Evolutionary conservation across 2,329 filamentous ascomycete species (phyloP).

Genomic region (Penicillium sp.): DNA sequence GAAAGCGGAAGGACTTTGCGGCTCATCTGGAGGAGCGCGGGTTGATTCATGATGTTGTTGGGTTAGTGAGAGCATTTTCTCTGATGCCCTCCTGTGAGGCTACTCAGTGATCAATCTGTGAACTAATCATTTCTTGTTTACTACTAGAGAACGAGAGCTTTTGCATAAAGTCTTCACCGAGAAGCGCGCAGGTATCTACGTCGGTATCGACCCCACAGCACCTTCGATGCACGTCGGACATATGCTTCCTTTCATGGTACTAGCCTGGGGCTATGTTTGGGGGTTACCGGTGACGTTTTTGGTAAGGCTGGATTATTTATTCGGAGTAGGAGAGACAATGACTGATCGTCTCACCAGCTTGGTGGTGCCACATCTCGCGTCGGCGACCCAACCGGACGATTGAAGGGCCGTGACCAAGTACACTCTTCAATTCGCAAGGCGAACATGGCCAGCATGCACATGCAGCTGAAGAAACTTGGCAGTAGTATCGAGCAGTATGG

Average conservation of each 20-base stretch:
- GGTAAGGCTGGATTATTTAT: constrained; percentile 25
- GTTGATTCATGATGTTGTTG: constrained; percentile 43
- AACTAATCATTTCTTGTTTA: constrained; percentile 5
- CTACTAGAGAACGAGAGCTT: constrained; percentile 36
- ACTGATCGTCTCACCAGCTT: constrained; percentile 31
- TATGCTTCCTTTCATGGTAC: constrained; percentile 47
- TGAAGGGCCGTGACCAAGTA: constrained; percentile 35
- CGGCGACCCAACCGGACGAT: constrained; percentile 44
- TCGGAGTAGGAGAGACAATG: background rate
- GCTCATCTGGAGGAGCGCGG: constrained; percentile 43
- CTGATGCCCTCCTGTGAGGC: background rate
- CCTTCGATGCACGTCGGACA: constrained; percentile 47
- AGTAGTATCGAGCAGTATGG: constrained; percentile 63
- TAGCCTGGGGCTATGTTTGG: constrained; percentile 46
- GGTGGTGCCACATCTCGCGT: constrained; percentile 43
- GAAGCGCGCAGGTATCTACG: constrained; percentile 44
- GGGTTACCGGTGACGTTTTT: constrained; percentile 42
- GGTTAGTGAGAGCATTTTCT: constrained; percentile 26
- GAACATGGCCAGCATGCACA: constrained; percentile 46
- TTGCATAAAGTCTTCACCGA: constrained; percentile 41
- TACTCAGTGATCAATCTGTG: background rate
- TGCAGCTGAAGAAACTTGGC: constrained; percentile 60
- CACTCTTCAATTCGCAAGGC: constrained; percentile 37
- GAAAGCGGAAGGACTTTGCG: constrained; percentile 40
- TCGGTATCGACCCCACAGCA: constrained; percentile 46